Evolutionary conservation across 805 yeast species (phyloP).

Genomic region (Danielia reshetovae): DNA sequence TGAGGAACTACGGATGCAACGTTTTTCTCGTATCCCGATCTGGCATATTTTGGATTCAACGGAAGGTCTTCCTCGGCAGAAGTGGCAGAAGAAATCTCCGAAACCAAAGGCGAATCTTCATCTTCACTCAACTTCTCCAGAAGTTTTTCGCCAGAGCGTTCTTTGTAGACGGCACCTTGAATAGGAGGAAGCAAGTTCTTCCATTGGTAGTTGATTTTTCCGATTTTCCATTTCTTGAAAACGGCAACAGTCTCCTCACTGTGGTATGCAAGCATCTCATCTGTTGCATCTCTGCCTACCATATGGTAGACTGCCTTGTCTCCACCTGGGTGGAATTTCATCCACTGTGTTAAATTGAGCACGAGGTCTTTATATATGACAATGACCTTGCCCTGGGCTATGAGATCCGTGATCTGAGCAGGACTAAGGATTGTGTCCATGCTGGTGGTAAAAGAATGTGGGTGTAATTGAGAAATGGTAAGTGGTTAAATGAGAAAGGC

Average conservation of each 20-base stretch:
- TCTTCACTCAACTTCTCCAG: constrained; percentile 7
- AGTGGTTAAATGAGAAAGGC: too few species aligned
- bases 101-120: constrained; percentile 4
- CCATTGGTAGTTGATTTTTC: constrained; percentile 64
- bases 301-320: constrained; percentile 78
- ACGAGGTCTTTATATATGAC: constrained; percentile 63
- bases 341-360: constrained; percentile 66
- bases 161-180: constrained; percentile 62
- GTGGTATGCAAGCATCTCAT: constrained; percentile 86
- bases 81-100: constrained; percentile 12
- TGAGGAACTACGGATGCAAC: constrained; percentile 54
- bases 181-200: constrained; percentile 79
- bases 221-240: constrained; percentile 61
- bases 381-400: constrained; percentile 64
- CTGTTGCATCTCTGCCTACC: constrained; percentile 88
- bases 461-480: too few species aligned
- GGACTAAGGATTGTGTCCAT: constrained; percentile 23
- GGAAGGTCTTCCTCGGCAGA: constrained; percentile 10
- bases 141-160: constrained; percentile 1
- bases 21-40: constrained; percentile 36
- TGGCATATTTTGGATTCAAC: constrained; percentile 1
- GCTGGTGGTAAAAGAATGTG: too few species aligned
- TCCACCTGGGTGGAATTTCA: constrained; percentile 82
- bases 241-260: constrained; percentile 48
- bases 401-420: constrained; percentile 48